These are phyloP conservation scores for Cyberlindnera maclurae DNA, from an alignment of 805 yeast genomes.

Conservation along the genomic window DNA sequence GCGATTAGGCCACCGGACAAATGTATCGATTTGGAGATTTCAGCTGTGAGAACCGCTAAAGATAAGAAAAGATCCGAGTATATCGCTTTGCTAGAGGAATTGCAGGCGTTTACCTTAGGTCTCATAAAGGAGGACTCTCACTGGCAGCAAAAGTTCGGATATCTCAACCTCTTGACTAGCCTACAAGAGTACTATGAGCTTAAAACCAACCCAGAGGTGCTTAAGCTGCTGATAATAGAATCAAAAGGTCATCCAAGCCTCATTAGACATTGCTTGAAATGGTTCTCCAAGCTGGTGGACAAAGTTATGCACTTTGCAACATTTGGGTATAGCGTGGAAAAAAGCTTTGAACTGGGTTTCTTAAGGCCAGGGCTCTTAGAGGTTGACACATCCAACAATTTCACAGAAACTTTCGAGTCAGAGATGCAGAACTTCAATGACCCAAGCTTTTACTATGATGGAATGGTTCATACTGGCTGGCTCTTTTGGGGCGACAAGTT, in stretches of 20 bases:
- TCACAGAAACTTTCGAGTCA: slow-evolving; percentile 33
- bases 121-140: slow-evolving; percentile 28
- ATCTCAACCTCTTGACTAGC: slow-evolving; percentile 42
- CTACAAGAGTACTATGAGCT: slow-evolving; percentile 50
- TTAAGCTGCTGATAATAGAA: slow-evolving; percentile 37
- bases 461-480: slow-evolving; percentile 55
- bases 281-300: slow-evolving; percentile 46
- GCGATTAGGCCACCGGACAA: slow-evolving; percentile 57
- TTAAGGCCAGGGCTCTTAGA: slow-evolving; percentile 29
- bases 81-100: slow-evolving; percentile 30
- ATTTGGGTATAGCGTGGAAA: slow-evolving; percentile 39
- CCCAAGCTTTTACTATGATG: slow-evolving; percentile 53
- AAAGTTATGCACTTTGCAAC: slow-evolving; percentile 39
- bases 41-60: slow-evolving; percentile 57
- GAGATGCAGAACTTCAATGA: slow-evolving; percentile 44
- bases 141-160: slow-evolving; percentile 51
- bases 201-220: slow-evolving; percentile 31
- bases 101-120: slow-evolving; percentile 34
- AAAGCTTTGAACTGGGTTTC: slow-evolving; percentile 33
- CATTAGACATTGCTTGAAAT: slow-evolving; percentile 51
- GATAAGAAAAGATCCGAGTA: slow-evolving; percentile 43
- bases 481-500: slow-evolving; percentile 63
- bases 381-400: slow-evolving; percentile 35
- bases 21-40: slow-evolving; percentile 48
- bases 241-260: slow-evolving; percentile 57